phyloP scores from a whole-genome alignment of 306 rosid genomes.

The Chamaecrista fasciculata region DNA sequence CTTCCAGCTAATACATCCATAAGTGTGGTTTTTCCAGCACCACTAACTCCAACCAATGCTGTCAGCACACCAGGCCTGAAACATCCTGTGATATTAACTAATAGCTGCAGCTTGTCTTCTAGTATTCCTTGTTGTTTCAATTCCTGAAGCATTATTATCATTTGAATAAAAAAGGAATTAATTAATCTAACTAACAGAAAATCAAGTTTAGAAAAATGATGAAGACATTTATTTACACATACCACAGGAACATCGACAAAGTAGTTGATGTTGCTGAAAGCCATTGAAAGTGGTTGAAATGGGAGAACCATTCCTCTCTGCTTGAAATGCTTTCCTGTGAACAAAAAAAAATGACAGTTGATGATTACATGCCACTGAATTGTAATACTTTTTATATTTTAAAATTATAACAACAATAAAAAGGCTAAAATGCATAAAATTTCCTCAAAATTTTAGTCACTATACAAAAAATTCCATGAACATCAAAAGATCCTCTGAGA shows the following conservation, averaged over 20 bases:
- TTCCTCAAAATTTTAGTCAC: too few relatives aligned
- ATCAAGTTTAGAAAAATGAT: neutral
- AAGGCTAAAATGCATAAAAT: too few relatives aligned
- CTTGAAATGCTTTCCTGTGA: conserved; percentile 82
- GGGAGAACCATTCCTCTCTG: conserved; percentile 99
- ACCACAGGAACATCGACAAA: conserved; percentile 93
- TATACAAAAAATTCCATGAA: too few relatives aligned
- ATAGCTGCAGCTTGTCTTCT: conserved; percentile 61
- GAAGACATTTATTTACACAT: conserved; percentile 49
- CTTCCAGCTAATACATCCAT: conserved; percentile 84
- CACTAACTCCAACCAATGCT: conserved; percentile 79
- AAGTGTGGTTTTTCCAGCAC: conserved; percentile 88
- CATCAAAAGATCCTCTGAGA: too few relatives aligned
- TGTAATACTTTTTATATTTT: too few relatives aligned
- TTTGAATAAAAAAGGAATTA: conserved; percentile 40
- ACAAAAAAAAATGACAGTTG: conserved; percentile 30
- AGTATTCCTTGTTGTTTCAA: conserved; percentile 61
- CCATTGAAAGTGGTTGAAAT: conserved; percentile 91
- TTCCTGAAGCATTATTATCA: conserved; percentile 61
- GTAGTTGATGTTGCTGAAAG: conserved; percentile 90
- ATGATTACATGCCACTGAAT: conserved; percentile 23
- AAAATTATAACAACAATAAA: too few relatives aligned
- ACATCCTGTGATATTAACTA: conserved; percentile 68
- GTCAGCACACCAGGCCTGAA: conserved; percentile 84
- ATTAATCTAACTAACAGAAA: conserved; percentile 30